Base-by-base conservation (phyloP, 1,139 yeast species). In the Suhomyces choctaworum region DNA sequence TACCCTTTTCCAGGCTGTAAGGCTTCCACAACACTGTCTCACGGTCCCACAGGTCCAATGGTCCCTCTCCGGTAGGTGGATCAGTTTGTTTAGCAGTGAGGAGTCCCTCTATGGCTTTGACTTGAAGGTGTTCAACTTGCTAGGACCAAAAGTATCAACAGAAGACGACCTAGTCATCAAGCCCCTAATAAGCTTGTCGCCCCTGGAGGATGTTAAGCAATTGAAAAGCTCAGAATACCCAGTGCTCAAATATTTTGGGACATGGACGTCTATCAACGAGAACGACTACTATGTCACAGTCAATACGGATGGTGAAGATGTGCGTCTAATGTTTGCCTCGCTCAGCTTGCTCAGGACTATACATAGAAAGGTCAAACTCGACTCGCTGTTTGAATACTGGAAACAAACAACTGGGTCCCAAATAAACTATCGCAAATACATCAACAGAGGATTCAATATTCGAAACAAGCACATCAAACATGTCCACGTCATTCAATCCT, bases 51-150 rank as follows among this genome's bases (percentile, higher is more conserved):
- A 44, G n/a, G 25, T 59, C 6, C 13, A 37, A 19, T 69, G 74
- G 74, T 58, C 69, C 0, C 34, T 44, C 2, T 52, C 61, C 1
- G 73, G 73, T 0, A 56, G 55, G 21, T 69, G 73, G 72, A 42
- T 68, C 5, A 46, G 53, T 26, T 46, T 56, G 30, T 62, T 66
- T 34, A 56, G 56, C 39, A 46, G 42, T 22, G 38, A 36, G 3
- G 61, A 55, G 27, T 32, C 38, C 16, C 46, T 67, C 11, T 58
- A 49, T 37, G 73, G 72, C 8, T 65, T 56, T 41, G 46, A 49
- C 10, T 41, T 68, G 27, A 51, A 50, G 28, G 52, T 66, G 4
- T 62, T 52, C 39, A 58, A 58, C 34, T 36, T 56, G 7, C 37
- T 62, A 25, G 66, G 62, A 7, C 46, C 51, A 13, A 17, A 30